Conservation (phyloP, 2,329 filamentous ascomycete genomes). For the Amauroascus verrucosus region DNA sequence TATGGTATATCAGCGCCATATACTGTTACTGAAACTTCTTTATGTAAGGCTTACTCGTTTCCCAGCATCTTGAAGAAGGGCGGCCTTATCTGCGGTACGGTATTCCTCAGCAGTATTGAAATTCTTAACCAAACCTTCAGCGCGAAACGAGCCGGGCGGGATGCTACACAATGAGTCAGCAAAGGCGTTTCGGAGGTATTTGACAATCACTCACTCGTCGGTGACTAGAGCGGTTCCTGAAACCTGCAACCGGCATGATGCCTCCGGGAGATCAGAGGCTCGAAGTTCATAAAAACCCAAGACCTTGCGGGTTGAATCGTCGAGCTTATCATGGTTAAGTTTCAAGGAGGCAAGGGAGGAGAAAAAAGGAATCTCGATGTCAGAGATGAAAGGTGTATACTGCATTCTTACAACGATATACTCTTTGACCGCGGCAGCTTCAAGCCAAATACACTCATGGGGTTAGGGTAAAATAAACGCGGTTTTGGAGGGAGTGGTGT, state of each 20-base stretch:
- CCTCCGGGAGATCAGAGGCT: constrained; percentile 56
- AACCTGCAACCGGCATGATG: constrained; percentile 82
- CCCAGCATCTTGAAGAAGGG: constrained; percentile 67
- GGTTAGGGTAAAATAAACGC: too few species aligned
- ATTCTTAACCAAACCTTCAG: constrained; percentile 90
- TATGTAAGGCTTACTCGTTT: constrained; percentile 52
- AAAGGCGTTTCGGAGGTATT: not conserved
- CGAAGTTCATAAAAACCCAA: constrained; percentile 84
- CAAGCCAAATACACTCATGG: not conserved
- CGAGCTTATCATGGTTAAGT: constrained; percentile 92
- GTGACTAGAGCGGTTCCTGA: constrained; percentile 75
- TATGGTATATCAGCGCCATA: constrained; percentile 5
- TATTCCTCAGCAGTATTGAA: constrained; percentile 95
- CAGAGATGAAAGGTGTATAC: constrained; percentile 84
- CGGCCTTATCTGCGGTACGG: constrained; percentile 66
- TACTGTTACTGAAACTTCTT: not conserved
- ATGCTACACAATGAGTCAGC: constrained; percentile 39
- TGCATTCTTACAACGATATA: constrained; percentile 39
- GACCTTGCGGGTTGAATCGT: constrained; percentile 79
- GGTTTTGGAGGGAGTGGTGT: too few species aligned
- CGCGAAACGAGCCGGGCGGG: constrained; percentile 62
- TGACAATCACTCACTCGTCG: constrained; percentile 53
- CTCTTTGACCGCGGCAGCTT: not conserved
- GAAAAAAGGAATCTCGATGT: constrained; percentile 94
- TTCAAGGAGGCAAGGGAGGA: constrained; percentile 84